Evolutionary conservation across 164 flowering plant genomes (phyloP), one percentile per base, ranked within the genome.

Genomic region (Stephania yunnanensis): DNA sequence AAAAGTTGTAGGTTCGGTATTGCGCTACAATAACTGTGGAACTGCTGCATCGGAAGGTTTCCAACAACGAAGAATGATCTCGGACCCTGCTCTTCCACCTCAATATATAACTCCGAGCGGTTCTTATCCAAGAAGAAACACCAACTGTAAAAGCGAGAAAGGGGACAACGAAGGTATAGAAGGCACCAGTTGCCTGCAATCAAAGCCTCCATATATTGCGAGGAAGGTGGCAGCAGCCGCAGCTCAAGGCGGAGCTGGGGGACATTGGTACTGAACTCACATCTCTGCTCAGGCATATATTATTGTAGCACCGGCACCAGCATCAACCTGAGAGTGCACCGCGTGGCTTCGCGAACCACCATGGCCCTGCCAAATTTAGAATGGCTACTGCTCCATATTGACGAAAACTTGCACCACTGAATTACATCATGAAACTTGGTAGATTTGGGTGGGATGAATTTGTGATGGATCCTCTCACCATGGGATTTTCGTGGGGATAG

Each of bases 21-120:
- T 90, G 76, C 91, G 90, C 50, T 90, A 93, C 81, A 87, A 86
- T 82, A 87, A 88, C 77, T 86, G 95, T 70, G 90, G 89, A 72
- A 83, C 82, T 25, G 87, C 90, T 22, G 77, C 90, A 68, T 80
- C 85, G 10, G 92, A 87, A 75, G 82, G 75, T 55, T 80, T 81
- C 73, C 93, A 89, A 46, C 97, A 89, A 75, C 84, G 92, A 73
- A 87, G 92, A 75, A 79, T 81, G 81, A 80, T 77, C 25, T 84
- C 89, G 52, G 89, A 90, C 79, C 87, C 93, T 9, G 72, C 82
- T 29, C 81, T 82, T 72, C 80, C 89, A 69, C 10, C 88, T 73
- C 96, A 88, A 55, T 87, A 90, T 77, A 15, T 82, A 69, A 78
- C 87, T 76, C 73, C 91, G 20, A 78, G 81, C 70, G 76, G 83